phyloP scores from a whole-genome alignment of 1,284 basidiomycete genomes.

The Sutorius eximius region DNA sequence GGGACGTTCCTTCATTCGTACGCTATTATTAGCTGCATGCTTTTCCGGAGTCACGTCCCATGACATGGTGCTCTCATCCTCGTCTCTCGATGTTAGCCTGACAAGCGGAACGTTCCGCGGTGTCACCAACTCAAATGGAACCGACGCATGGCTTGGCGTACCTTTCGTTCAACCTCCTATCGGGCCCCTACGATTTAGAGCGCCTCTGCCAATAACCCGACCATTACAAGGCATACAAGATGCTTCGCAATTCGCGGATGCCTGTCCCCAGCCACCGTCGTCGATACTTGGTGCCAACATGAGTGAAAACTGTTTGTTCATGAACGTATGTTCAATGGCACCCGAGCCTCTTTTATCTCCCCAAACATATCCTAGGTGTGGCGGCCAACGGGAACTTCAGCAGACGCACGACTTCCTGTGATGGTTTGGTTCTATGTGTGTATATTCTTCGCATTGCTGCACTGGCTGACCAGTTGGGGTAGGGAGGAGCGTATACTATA shows the following conservation, averaged over 20 bases:
- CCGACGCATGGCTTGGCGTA: constrained; percentile 60
- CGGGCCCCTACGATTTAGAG: constrained; percentile 55
- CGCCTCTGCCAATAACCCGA: constrained; percentile 52
- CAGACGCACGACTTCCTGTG: constrained; percentile 14
- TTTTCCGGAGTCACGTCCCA: not conserved
- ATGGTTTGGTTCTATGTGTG: constrained; percentile 26
- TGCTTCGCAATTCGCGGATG: constrained; percentile 54
- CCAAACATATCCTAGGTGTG: constrained; percentile 13
- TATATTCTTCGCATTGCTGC: not conserved
- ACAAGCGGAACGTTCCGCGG: constrained; percentile 51
- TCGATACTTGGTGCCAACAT: constrained; percentile 46
- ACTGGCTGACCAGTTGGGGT: not conserved
- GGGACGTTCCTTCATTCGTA: not conserved
- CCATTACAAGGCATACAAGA: constrained; percentile 36
- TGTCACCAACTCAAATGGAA: constrained; percentile 39
- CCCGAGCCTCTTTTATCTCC: not conserved
- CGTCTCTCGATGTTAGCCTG: constrained; percentile 24
- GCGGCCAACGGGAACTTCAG: constrained; percentile 14
- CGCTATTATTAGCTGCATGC: not conserved
- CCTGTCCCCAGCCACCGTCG: constrained; percentile 52
- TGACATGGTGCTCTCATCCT: not conserved
- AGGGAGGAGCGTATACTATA: constrained; percentile 22
- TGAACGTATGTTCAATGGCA: constrained; percentile 14
- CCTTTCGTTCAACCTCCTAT: constrained; percentile 65
- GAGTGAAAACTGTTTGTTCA: constrained; percentile 52